These are phyloP conservation scores for Scalesia atractyloides DNA, from an alignment of 129 eudicot genomes.

Conservation along the genomic window DNA sequence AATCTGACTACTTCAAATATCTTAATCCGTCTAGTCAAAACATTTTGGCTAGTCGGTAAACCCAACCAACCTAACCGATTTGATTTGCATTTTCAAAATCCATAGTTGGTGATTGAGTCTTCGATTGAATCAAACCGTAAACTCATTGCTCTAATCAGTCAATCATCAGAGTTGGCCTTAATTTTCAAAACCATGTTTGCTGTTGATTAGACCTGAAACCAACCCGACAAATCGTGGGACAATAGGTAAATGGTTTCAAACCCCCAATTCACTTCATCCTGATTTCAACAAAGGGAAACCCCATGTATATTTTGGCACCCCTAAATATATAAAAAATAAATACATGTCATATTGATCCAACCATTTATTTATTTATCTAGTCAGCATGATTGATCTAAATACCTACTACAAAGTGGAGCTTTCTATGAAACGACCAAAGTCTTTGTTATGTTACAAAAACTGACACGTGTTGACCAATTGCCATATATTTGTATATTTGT, in stretches of 20 bases:
- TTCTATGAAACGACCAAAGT: neutral
- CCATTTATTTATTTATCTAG: neutral
- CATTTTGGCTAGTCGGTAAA: too few relatives aligned
- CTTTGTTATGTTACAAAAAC: too few relatives aligned
- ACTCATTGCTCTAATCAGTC: neutral
- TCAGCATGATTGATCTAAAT: neutral
- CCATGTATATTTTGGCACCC: neutral
- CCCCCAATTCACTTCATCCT: neutral
- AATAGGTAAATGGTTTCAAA: neutral
- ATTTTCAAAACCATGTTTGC: neutral
- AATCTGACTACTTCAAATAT: too few relatives aligned
- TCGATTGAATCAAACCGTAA: neutral
- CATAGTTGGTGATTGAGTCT: too few relatives aligned
- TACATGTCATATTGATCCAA: too few relatives aligned
- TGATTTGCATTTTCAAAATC: too few relatives aligned
- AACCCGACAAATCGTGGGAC: conserved; percentile 18
- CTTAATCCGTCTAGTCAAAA: too few relatives aligned
- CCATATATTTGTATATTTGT: too few relatives aligned
- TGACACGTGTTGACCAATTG: too few relatives aligned
- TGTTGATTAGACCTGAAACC: conserved; percentile 26
- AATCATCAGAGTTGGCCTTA: neutral
- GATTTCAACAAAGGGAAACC: conserved; percentile 18
- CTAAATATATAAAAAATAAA: neutral
- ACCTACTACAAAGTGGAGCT: neutral
- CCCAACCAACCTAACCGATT: too few relatives aligned